phyloP scores from a whole-genome alignment of 140 eudicot genomes.

The Senecio squalidus region DNA sequence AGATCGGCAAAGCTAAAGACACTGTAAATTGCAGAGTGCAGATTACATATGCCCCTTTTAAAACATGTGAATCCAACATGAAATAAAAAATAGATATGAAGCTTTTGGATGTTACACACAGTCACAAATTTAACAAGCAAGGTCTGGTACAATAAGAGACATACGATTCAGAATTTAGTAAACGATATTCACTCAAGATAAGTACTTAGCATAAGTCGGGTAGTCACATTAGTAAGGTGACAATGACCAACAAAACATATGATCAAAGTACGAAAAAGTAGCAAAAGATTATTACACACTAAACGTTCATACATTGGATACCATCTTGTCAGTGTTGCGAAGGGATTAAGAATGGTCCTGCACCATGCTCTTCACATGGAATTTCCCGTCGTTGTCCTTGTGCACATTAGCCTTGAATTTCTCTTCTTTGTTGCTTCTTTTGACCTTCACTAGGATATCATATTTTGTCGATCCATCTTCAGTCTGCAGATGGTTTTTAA shows the following conservation, averaged over 20 bases:
- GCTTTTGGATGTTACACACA: neutral
- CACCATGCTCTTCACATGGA: conserved; percentile 62
- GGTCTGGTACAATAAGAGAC: neutral
- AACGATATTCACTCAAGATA: neutral
- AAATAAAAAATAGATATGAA: neutral
- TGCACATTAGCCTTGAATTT: conserved; percentile 83
- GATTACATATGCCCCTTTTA: neutral
- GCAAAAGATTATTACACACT: conserved; percentile 14
- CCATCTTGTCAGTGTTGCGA: neutral
- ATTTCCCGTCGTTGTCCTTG: conserved; percentile 59
- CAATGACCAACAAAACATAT: conserved; percentile 3
- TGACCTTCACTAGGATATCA: conserved; percentile 62
- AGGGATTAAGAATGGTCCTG: conserved; percentile 33
- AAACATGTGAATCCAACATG: neutral
- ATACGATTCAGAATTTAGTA: neutral
- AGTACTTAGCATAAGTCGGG: neutral
- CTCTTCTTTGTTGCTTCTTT: conserved; percentile 71
- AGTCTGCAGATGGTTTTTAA: conserved; percentile 18
- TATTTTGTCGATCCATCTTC: conserved; percentile 51
- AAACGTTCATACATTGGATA: conserved; percentile 2
- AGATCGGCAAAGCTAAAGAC: no score
- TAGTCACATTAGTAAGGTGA: conserved; percentile 3
- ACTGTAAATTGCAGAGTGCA: neutral
- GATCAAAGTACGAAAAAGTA: neutral
- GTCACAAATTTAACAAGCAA: neutral